These are phyloP conservation scores for Backusella circina DNA, from an alignment of 192 early-diverging fungal genomes.

Conservation along the genomic window DNA sequence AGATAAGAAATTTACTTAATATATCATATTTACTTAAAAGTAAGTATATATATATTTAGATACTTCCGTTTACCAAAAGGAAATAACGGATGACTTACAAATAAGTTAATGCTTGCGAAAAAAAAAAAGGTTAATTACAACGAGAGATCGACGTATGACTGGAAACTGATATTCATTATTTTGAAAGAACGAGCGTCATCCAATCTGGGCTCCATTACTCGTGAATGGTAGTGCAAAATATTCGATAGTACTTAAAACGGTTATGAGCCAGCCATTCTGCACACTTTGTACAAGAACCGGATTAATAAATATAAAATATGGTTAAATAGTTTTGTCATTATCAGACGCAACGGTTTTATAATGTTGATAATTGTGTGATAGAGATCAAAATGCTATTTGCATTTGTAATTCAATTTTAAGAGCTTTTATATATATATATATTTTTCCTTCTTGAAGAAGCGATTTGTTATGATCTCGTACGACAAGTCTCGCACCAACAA, in stretches of 20 bases:
- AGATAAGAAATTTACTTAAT: not conserved
- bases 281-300: not conserved
- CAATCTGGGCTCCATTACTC: not conserved
- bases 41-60: not conserved
- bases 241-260: not conserved
- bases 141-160: not conserved
- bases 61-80: not conserved
- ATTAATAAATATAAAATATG: not conserved
- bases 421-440: not conserved
- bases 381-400: not conserved
- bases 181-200: conserved; percentile 3
- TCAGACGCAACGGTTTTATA: not conserved
- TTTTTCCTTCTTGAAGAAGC: not conserved
- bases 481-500: not conserved
- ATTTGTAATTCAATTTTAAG: not conserved
- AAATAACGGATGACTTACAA: not conserved
- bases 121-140: not conserved
- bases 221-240: not conserved
- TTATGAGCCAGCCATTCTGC: not conserved
- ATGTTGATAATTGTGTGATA: not conserved
- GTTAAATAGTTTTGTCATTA: not conserved
- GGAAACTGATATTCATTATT: not conserved
- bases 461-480: not conserved
- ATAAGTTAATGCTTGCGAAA: not conserved
- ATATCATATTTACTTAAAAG: not conserved